A percentile compares a stretch with the other conserved stretches of the same genome.
Conservation (phyloP, 2,329 filamentous ascomycete species). For the Cytospora schulzeri region DNA sequence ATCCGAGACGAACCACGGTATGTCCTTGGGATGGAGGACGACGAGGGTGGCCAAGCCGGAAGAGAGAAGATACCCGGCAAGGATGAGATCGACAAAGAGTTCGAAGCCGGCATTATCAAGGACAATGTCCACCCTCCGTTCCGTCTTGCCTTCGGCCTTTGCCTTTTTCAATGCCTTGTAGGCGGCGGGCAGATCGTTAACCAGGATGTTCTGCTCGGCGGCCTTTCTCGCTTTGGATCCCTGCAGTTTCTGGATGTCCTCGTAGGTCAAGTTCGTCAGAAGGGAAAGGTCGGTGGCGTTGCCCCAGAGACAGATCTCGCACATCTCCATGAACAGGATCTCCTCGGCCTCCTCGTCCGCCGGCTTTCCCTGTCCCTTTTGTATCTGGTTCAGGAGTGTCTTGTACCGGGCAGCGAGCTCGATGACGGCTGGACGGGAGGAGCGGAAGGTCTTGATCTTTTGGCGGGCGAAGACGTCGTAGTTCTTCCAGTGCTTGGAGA, state of each 20-base stretch:
- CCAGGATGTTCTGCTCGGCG: constrained; percentile 87
- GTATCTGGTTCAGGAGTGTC: constrained; percentile 68
- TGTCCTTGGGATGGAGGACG: constrained; percentile 88
- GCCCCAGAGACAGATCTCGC: constrained; percentile 94
- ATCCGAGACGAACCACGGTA: constrained; percentile 98
- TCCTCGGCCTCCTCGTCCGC: constrained; percentile 70
- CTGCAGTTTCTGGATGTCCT: constrained; percentile 96
- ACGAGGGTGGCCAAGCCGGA: constrained; percentile 83
- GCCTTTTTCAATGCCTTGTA: constrained; percentile 35
- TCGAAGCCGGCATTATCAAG: constrained; percentile 98
- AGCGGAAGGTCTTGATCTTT: constrained; percentile 90
- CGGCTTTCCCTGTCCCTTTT: constrained; percentile 52
- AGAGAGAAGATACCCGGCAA: constrained; percentile 86
- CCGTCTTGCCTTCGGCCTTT: constrained; percentile 42
- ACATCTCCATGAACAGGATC: constrained; percentile 87
- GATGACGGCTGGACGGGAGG: constrained; percentile 72
- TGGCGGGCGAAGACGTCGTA: constrained; percentile 91
- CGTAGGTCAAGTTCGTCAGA: constrained; percentile 85
- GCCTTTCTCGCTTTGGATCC: constrained; percentile 83
- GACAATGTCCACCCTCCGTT: constrained; percentile 87
- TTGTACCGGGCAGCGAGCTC: constrained; percentile 46
- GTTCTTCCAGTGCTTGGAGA: constrained; percentile 79
- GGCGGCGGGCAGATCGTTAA: constrained; percentile 70
- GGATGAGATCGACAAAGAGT: constrained; percentile 89
- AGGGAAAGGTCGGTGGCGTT: constrained; percentile 95